Evolutionary conservation across 1,284 basidiomycete genomes (phyloP).

Genomic region (Rhodotorula sp.): DNA sequence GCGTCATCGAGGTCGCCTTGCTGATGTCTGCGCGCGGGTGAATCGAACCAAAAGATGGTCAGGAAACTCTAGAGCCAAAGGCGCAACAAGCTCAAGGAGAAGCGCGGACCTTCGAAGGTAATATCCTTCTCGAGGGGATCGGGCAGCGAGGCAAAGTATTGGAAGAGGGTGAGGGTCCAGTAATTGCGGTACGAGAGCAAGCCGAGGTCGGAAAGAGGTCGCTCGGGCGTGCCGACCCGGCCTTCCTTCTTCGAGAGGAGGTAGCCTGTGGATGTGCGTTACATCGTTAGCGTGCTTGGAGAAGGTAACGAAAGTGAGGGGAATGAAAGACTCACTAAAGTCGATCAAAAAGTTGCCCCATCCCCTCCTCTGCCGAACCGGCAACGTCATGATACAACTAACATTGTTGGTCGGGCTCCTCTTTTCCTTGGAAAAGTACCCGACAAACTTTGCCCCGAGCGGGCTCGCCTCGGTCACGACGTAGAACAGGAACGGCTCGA

Average conservation of each 20-base stretch:
- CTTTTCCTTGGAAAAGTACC: slow-evolving; percentile 99
- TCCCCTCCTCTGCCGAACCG: slow-evolving; percentile 86
- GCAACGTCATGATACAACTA: slow-evolving; percentile 99
- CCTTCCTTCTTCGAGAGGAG: slow-evolving; percentile 92
- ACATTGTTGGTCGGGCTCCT: slow-evolving; percentile 93
- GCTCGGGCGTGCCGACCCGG: slow-evolving; percentile 82
- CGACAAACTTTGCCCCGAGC: slow-evolving; percentile 87
- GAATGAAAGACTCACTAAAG: slow-evolving; percentile 69
- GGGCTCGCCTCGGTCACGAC: slow-evolving; percentile 89
- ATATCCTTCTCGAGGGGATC: neutral
- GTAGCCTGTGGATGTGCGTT: slow-evolving; percentile 64
- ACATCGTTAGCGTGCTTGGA: neutral
- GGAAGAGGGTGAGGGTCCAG: slow-evolving; percentile 87
- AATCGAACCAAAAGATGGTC: neutral
- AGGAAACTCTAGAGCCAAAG: neutral
- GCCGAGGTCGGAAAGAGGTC: slow-evolving; percentile 84
- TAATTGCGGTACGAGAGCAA: slow-evolving; percentile 91
- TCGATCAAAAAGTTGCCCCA: slow-evolving; percentile 95
- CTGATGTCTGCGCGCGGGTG: slow-evolving; percentile 71
- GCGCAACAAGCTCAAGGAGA: too few species aligned
- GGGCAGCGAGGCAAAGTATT: slow-evolving; percentile 18
- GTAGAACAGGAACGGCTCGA: slow-evolving; percentile 98
- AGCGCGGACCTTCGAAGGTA: slow-evolving; percentile 22
- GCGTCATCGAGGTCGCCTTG: slow-evolving; percentile 80
- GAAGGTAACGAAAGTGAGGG: neutral